These are phyloP conservation scores for Yarrowia osloensis DNA, from an alignment of 805 yeast genomes.

Conservation along the genomic window DNA sequence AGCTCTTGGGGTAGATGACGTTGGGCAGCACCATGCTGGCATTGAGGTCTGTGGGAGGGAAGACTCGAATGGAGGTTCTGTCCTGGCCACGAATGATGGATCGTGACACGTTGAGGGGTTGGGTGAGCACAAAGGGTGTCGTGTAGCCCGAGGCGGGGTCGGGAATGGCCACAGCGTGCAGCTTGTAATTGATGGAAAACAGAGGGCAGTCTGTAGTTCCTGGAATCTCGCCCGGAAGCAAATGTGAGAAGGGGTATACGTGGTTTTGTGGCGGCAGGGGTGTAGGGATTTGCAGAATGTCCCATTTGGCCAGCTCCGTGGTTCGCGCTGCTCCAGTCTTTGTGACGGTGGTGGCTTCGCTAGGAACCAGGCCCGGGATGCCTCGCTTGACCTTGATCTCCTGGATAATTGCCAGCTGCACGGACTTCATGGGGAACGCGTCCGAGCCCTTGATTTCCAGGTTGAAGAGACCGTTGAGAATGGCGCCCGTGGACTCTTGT, in stretches of 20 bases:
- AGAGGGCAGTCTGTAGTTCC: slow-evolving; percentile 62
- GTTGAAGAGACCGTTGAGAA: slow-evolving; percentile 75
- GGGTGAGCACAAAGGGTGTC: slow-evolving; percentile 46
- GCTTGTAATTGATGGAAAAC: slow-evolving; percentile 72
- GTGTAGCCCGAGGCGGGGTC: slow-evolving; percentile 38
- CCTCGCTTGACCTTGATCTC: slow-evolving; percentile 47
- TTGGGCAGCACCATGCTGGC: slow-evolving; percentile 87
- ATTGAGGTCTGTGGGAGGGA: slow-evolving; percentile 92
- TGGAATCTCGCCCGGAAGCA: slow-evolving; percentile 85
- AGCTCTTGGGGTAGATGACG: slow-evolving; percentile 83
- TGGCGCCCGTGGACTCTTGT: slow-evolving; percentile 77
- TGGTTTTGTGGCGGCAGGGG: slow-evolving; percentile 70
- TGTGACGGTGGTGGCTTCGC: slow-evolving; percentile 53
- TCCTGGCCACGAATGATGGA: slow-evolving; percentile 81
- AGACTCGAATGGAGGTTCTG: slow-evolving; percentile 81
- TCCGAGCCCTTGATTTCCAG: slow-evolving; percentile 54
- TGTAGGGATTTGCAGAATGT: slow-evolving; percentile 62
- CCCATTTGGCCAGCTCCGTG: slow-evolving; percentile 83
- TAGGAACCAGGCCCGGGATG: slow-evolving; percentile 59
- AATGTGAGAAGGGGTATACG: slow-evolving; percentile 87
- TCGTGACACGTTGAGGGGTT: slow-evolving; percentile 74
- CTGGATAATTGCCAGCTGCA: slow-evolving; percentile 71
- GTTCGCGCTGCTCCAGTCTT: slow-evolving; percentile 55
- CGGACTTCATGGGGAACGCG: slow-evolving; percentile 53
- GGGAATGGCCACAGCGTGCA: slow-evolving; percentile 55